A percentile compares a stretch with the other conserved stretches of the same genome.
phyloP scores from a whole-genome alignment of 108 stramenopile genomes.

The Nitzschia palea region DNA sequence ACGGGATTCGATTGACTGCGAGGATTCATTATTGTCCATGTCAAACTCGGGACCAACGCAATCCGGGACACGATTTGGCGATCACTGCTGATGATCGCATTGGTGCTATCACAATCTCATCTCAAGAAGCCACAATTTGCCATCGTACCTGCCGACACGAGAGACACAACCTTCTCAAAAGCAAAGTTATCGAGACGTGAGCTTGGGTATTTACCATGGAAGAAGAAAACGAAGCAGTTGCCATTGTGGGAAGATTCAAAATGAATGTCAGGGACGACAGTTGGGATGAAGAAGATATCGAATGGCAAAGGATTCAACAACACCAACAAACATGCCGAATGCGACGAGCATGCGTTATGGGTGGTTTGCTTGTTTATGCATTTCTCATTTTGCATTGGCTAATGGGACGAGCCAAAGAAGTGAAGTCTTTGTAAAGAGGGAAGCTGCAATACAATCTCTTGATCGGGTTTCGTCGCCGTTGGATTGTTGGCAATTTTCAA shows the following conservation, averaged over 20 bases:
- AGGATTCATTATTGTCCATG: too few relatives aligned
- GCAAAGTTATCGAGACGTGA: too few relatives aligned
- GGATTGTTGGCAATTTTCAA: too few relatives aligned
- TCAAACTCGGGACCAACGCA: too few relatives aligned
- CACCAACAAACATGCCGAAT: neutral
- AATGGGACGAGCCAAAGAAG: neutral
- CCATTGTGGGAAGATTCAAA: neutral
- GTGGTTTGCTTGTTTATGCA: neutral
- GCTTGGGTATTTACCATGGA: neutral
- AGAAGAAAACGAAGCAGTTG: neutral
- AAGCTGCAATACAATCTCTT: too few relatives aligned
- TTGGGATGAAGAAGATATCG: neutral
- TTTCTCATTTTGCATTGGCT: neutral
- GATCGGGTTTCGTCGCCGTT: too few relatives aligned
- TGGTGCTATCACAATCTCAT: neutral
- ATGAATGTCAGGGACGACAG: neutral
- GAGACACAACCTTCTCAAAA: too few relatives aligned
- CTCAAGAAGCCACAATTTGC: neutral
- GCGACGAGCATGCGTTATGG: neutral
- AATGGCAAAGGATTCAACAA: conserved; percentile 1
- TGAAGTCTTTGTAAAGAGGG: too few relatives aligned
- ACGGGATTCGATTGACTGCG: too few relatives aligned
- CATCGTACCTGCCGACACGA: too few relatives aligned
- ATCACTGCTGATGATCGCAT: neutral
- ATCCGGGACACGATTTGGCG: too few relatives aligned